Conservation (phyloP, 371 early-diverging fungal species). For the Choanephora cucurbitarum region DNA sequence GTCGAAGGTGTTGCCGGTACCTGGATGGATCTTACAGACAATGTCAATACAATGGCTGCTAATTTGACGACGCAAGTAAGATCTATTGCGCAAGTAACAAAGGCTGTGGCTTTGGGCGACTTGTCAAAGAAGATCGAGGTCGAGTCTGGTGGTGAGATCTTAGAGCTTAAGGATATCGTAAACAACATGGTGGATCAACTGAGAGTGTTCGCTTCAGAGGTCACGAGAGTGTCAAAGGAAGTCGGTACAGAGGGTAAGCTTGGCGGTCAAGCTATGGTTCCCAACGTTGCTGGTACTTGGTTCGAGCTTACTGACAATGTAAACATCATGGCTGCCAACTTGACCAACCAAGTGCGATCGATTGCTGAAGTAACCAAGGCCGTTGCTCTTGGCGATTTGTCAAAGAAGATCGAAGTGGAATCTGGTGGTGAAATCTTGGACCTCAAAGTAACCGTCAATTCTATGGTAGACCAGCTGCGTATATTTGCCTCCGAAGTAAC, state of each 20-base stretch:
- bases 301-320: conserved; percentile 63
- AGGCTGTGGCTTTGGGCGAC: too few species aligned
- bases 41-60: too few species aligned
- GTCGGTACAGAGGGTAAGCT: too few species aligned
- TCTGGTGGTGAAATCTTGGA: conserved; percentile 40
- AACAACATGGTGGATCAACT: conserved; percentile 56
- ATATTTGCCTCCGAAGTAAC: conserved; percentile 47
- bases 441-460: conserved; percentile 39
- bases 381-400: conserved; percentile 56
- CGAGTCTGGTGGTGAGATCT: too few species aligned
- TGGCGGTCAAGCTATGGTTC: conserved; percentile 49
- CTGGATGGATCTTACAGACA: too few species aligned
- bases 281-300: conserved; percentile 65
- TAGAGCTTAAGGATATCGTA: too few species aligned
- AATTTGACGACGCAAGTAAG: too few species aligned
- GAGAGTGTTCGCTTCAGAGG: conserved; percentile 59
- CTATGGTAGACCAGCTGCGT: conserved; percentile 50
- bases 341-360: conserved; percentile 57
- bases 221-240: conserved; percentile 64
- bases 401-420: conserved; percentile 38
- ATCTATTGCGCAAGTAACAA: too few species aligned
- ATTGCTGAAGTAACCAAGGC: conserved; percentile 63
- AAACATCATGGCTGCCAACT: conserved; percentile 60
- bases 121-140: too few species aligned
- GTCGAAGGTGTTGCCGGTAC: too few species aligned